phyloP scores from a whole-genome alignment of 2,329 filamentous ascomycete genomes.

The Elsinoe perseae region DNA sequence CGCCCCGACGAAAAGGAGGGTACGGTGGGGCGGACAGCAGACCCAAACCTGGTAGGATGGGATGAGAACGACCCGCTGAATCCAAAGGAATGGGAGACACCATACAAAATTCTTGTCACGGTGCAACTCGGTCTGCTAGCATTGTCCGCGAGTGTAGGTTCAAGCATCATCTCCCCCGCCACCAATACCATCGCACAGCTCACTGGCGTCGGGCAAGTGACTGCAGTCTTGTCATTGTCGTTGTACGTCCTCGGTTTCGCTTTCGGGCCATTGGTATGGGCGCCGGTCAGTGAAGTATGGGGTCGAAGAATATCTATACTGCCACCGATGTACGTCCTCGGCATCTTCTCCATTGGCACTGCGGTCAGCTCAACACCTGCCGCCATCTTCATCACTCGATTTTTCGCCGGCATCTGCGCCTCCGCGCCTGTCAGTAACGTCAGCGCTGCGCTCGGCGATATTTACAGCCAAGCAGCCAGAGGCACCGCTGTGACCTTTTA shows the following conservation, averaged over 20 bases:
- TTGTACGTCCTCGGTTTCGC: slow-evolving; percentile 35
- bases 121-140: slow-evolving; percentile 45
- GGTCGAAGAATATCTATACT: slow-evolving; percentile 41
- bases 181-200: slow-evolving; percentile 37
- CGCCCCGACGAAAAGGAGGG: slow-evolving; percentile 4
- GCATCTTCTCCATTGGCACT: slow-evolving; percentile 41
- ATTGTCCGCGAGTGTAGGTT: slow-evolving; percentile 43
- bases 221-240: slow-evolving; percentile 39
- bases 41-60: slow-evolving; percentile 40
- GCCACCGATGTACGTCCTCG: slow-evolving; percentile 36
- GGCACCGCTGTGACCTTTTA: slow-evolving; percentile 36
- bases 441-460: slow-evolving; percentile 38
- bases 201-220: slow-evolving; percentile 37
- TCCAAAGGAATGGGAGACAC: slow-evolving; percentile 40
- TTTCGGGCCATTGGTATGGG: slow-evolving; percentile 27
- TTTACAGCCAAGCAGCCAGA: slow-evolving; percentile 33
- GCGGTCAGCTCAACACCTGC: slow-evolving; percentile 34
- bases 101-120: slow-evolving; percentile 43
- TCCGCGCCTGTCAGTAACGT: slow-evolving; percentile 39
- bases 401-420: slow-evolving; percentile 41
- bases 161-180: slow-evolving; percentile 45
- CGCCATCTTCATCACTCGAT: slow-evolving; percentile 36
- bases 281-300: slow-evolving; percentile 39
- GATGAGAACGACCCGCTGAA: slow-evolving; percentile 63
- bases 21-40: background rate